Evolutionary conservation across 805 yeast species (phyloP), one percentile per base, ranked within the genome.

Genomic region (Starmerella apicola): DNA sequence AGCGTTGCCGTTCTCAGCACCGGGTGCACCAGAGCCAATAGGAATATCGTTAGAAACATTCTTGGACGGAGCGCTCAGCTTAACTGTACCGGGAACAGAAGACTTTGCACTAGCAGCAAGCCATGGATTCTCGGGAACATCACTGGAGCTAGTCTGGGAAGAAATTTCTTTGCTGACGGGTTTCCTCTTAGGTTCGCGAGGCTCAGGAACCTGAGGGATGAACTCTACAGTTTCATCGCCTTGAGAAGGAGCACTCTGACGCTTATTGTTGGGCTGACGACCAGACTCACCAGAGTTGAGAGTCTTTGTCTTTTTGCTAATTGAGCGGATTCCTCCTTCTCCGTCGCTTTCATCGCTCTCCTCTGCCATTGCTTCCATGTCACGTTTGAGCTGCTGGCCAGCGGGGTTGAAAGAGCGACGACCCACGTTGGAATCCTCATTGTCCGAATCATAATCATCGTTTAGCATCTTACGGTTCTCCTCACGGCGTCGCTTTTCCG

Each of bases 401-500:
- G 47, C 48, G 1, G 51, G 51, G 19, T 31, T 38, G 32, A 37
- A 47, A 2, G 49, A 36, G 19, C 38, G 39, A 5, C 54, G 75
- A 30, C 97, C 97, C 45, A 70, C 57, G 25, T 55, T 62, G 5
- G 54, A 59, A 9, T 59, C 63, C 10, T 57, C 60, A 12, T 55
- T 57, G 10, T 30, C 42, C 12, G 37, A 32, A n/a, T 42, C 47
- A 17, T 32, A 36, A 25, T 57, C 61, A 18, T 58, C 64, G 21
- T 54, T 53, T 28, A 64, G 59, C 4, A 57, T 68, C 43, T 67
- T 66, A 37, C 66, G 60, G 57, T 83, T 86, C 32, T 68, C 74
- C 39, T 70, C 67, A 43, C 67, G 70, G 46, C 74, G 72, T 49
- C 77, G 70, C 41, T 76, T 77, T 45, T 79, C 94, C 1, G 97